Conservation (phyloP, 306 rosid species). For the Hippophae tibetana region DNA sequence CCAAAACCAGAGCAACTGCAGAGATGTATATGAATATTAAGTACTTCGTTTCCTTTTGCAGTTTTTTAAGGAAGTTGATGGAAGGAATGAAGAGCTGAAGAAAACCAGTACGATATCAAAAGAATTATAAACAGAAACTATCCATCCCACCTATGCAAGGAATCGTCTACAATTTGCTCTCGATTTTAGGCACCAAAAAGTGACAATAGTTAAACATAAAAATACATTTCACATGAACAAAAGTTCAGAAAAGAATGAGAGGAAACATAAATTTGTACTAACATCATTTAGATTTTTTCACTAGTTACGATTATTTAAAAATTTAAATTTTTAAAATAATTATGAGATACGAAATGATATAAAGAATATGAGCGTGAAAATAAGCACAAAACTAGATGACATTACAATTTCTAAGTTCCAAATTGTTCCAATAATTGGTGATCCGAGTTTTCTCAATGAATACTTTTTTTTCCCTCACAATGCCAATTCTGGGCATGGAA, state of each 20-base stretch:
- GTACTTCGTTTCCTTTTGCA: neutral
- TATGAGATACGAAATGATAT: too few species aligned
- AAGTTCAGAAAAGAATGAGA: too few species aligned
- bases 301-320: too few species aligned
- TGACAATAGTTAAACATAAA: neutral
- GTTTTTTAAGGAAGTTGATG: slow-evolving; percentile 28
- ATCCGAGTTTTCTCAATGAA: neutral
- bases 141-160: too few species aligned
- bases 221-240: too few species aligned
- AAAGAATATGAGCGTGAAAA: too few species aligned
- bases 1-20: slow-evolving; percentile 41
- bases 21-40: slow-evolving; percentile 23
- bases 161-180: slow-evolving; percentile 11
- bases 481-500: neutral
- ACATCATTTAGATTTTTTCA: too few species aligned
- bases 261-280: too few species aligned
- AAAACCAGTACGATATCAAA: slow-evolving; percentile 23
- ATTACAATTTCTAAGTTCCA: too few species aligned
- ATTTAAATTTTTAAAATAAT: too few species aligned
- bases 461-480: too few species aligned
- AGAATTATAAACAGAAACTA: slow-evolving; percentile 4
- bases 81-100: neutral
- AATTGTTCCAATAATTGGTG: slow-evolving; percentile 7
- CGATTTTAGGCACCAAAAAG: slow-evolving; percentile 17
- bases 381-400: neutral